Evolutionary conservation across 2,329 filamentous ascomycete species (phyloP), one percentile per base, ranked within the genome.

Genomic region (Arachnomyces sp.): DNA sequence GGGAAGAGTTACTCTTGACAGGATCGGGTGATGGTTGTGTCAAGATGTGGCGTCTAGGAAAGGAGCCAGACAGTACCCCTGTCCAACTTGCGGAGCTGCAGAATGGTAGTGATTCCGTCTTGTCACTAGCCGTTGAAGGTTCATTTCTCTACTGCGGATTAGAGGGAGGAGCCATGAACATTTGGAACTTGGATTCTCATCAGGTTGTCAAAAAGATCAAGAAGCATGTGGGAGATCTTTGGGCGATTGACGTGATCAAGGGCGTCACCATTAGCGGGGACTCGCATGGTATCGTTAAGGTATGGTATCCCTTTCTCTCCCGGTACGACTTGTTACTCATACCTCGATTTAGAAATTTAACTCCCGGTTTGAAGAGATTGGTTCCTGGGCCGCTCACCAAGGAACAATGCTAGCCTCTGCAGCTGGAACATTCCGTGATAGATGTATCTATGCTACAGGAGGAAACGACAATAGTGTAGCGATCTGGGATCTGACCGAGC

Each of bases 171-270:
- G 77, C 94, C 37, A 79, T 98, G 44, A 90, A 96, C 58, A 77
- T 98, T 8, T 98, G 93, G 90, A 93, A 98, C 58, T 72, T 98
- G 11, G 90, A 96, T 57, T 96, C 92, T 0, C 81, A 83, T 39
- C 92, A 98, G 63, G 81, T 92, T 36, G 73, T 98, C 33, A 76
- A 92, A 42, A 88, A 86, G 13, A 82, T 98, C 55, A 88, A 84
- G 56, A 79, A 82, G 1, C 83, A 88, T 51, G 77, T 77, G 28
- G 81, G 81, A 32, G 87, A 96, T 58, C 77, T 96, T 36, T 87
- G 93, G 71, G 82, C 87, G 0, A 70, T 96, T 32, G 82, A 87
- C 48, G 82, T 95, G 61, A 82, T 84, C 16, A 87, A 85, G 65
- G 87, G 88, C 0, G 82, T 83, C 46, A 71, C 95, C 6, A 92